Conservation (phyloP, 495 filamentous ascomycete species). For the Neurospora cerealis region DNA sequence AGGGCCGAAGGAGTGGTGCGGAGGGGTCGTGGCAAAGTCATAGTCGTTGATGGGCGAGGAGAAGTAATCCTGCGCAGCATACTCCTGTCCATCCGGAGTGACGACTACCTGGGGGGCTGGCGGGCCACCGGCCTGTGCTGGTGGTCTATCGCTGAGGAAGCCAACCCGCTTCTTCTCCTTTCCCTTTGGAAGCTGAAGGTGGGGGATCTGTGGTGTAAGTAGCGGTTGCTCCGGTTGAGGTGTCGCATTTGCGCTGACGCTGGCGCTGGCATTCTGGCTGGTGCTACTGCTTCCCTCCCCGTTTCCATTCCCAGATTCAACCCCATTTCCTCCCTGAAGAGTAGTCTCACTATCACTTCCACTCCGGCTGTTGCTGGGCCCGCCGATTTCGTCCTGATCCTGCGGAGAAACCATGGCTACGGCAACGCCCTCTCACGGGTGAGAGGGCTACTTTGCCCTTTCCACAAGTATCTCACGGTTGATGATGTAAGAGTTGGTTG, state of each 20-base stretch:
- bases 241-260: not conserved
- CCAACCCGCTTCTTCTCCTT: slow-evolving; percentile 26
- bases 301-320: not conserved
- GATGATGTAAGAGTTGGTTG: not conserved
- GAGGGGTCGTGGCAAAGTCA: slow-evolving; percentile 2
- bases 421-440: not conserved
- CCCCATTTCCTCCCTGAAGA: not conserved
- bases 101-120: not conserved
- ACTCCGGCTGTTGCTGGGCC: not conserved
- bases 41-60: slow-evolving; percentile 9
- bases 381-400: not conserved
- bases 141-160: slow-evolving; percentile 11
- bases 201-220: not conserved
- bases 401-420: not conserved
- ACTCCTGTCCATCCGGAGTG: slow-evolving; percentile 6
- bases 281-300: not conserved
- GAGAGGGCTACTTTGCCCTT: not conserved
- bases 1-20: not conserved
- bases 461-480: not conserved
- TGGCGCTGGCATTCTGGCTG: not conserved
- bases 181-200: slow-evolving; percentile 6
- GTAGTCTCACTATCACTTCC: not conserved
- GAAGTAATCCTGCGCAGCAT: slow-evolving; percentile 13
- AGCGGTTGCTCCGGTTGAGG: not conserved
- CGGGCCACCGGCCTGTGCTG: not conserved